Base-by-base conservation (phyloP, 805 yeast species). In the Ogataea allantospora region DNA sequence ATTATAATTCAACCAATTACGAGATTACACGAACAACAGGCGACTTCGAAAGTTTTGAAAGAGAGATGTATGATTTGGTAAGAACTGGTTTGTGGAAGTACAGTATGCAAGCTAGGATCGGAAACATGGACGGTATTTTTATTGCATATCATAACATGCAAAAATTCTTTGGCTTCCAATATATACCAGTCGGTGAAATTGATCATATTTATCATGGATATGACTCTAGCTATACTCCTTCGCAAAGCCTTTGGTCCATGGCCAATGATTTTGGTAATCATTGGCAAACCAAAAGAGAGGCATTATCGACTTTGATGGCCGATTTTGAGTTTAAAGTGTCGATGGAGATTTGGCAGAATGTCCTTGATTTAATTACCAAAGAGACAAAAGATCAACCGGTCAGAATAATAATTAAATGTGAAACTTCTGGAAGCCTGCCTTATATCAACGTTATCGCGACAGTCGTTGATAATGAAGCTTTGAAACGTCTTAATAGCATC, bases 71-170 rank as follows among this genome's bases (percentile, higher is more conserved):
- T 44, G 98, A 91, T 53, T 70, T 91, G 51, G 75, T 81, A 12
- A 66, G 85, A 41, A 75, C 91, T 2, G 82, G 93, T 0, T 63
- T 91, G 62, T 66, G 91, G 50, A 91, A 91, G 62, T 91, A 91
- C 55, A 75, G 85, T 2, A 68, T 91, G 48, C 98, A 93, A 60
- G 98, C 96, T 0, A 71, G 97, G 45, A 84, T 91, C 27, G 99
- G 98, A 3, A 80, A 84, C 51, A 91, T 93, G 98, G 97, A 89
- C 61, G 99, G 99, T 5, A 87, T 93, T 2, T 88, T 86, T 50
- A 71, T 91, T 11, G 96, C 96, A 0, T 91, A 81, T 59, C 99
- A 91, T 60, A 91, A 89, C 58, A 73, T 88, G 35, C 70, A 76
- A 20, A 67, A 78, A 32, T 75, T 89, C 50, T 87, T 91, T 62